A percentile compares a stretch with the other conserved stretches of the same genome.
These are phyloP conservation scores for Rhizophagus clarus DNA, from an alignment of 192 early-diverging fungal genomes.

Conservation along the genomic window DNA sequence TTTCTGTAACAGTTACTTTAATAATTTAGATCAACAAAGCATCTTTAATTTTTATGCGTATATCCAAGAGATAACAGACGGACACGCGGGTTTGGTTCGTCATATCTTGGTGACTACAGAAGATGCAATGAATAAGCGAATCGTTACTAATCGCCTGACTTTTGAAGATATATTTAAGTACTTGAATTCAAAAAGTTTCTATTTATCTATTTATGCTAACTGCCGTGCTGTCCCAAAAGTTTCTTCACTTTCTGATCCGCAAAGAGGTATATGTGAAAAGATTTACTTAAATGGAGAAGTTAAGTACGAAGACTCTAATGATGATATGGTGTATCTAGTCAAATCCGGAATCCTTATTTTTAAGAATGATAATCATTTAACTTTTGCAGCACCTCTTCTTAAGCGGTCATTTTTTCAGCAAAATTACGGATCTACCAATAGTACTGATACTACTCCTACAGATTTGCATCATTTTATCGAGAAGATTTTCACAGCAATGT, in stretches of 20 bases:
- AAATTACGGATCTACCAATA: no score
- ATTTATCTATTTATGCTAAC: background rate
- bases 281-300: background rate
- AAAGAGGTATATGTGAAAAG: background rate
- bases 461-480: no score
- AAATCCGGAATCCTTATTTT: no score
- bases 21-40: background rate
- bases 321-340: no score
- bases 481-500: no score
- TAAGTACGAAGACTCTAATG: background rate
- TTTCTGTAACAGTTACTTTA: background rate
- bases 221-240: background rate
- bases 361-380: no score
- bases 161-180: slow-evolving; percentile 11
- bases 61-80: background rate
- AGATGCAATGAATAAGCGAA: background rate
- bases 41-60: background rate
- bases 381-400: no score
- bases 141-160: background rate
- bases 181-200: background rate
- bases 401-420: no score
- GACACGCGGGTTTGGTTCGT: background rate
- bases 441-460: no score
- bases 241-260: background rate
- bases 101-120: background rate